Conservation (phyloP, 2,329 filamentous ascomycete genomes). For the Tolypocladium tundrense region DNA sequence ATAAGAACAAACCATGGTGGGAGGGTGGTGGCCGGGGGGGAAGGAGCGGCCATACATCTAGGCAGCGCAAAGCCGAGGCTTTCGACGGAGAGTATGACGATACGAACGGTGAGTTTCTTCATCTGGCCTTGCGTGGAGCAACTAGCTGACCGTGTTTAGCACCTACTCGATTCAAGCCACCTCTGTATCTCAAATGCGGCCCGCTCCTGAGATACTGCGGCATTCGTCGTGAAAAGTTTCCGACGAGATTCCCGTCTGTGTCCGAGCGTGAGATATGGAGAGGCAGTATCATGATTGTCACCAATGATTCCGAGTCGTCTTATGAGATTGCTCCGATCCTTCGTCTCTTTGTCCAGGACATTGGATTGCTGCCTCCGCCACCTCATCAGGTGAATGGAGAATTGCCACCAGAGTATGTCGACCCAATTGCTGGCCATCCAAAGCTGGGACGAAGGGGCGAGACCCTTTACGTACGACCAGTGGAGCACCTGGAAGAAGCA, state of each 20-base stretch:
- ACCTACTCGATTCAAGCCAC: constrained; percentile 69
- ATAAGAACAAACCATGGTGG: constrained; percentile 64
- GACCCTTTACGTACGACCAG: constrained; percentile 77
- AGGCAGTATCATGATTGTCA: constrained; percentile 93
- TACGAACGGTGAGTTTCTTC: constrained; percentile 34
- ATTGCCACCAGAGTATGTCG: constrained; percentile 72
- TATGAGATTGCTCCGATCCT: constrained; percentile 72
- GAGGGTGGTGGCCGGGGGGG: constrained; percentile 45
- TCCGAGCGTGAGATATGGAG: constrained; percentile 74
- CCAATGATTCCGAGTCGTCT: constrained; percentile 70
- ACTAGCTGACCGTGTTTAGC: constrained; percentile 19
- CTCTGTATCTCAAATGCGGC: constrained; percentile 78
- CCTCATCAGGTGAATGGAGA: constrained; percentile 56
- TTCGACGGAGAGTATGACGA: constrained; percentile 62
- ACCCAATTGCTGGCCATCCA: constrained; percentile 78
- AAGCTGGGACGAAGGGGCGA: constrained; percentile 79
- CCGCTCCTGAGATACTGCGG: constrained; percentile 86
- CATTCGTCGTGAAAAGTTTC: constrained; percentile 52
- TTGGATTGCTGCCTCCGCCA: constrained; percentile 71
- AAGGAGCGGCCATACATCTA: constrained; percentile 33
- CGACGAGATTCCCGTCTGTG: constrained; percentile 16
- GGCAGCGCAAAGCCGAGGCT: constrained; percentile 47
- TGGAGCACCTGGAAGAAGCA: constrained; percentile 73
- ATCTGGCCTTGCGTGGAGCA: neutral
- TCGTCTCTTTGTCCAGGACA: constrained; percentile 76